phyloP scores from a whole-genome alignment of 2,329 filamentous ascomycete species.

The Monosporascus sp. region DNA sequence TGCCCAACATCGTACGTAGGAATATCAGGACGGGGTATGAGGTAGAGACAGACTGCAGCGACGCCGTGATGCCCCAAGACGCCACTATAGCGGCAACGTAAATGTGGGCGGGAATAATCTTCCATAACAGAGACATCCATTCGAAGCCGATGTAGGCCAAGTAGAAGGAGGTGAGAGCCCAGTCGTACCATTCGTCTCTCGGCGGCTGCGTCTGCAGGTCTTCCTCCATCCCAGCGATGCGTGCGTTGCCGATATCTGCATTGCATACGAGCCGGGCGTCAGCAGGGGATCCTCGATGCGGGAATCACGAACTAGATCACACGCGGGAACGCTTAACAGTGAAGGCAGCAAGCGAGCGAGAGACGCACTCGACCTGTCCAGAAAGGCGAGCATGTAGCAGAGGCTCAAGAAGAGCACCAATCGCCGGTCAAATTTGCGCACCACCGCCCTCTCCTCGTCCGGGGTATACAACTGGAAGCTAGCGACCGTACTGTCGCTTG shows the following conservation, averaged over 20 bases:
- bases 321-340: too few relatives aligned
- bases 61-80: constrained; percentile 75
- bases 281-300: constrained; percentile 4
- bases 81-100: constrained; percentile 56
- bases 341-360: neutral
- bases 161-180: constrained; percentile 58
- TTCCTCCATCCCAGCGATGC: constrained; percentile 57
- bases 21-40: constrained; percentile 57
- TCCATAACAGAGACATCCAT: constrained; percentile 61
- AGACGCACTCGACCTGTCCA: constrained; percentile 74
- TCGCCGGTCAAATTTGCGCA: constrained; percentile 69
- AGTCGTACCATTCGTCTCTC: constrained; percentile 48
- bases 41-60: constrained; percentile 61
- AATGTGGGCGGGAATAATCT: constrained; percentile 53
- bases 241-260: constrained; percentile 57
- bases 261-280: neutral
- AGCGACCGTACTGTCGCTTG: constrained; percentile 15
- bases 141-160: constrained; percentile 59
- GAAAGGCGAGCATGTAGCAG: constrained; percentile 78
- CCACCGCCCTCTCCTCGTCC: constrained; percentile 68
- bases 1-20: constrained; percentile 52
- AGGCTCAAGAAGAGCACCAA: constrained; percentile 77
- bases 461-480: constrained; percentile 37
- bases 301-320: neutral
- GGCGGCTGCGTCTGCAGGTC: constrained; percentile 50